Evolutionary conservation across 1,139 yeast species (phyloP).

Genomic region (Taiozyma sp.): DNA sequence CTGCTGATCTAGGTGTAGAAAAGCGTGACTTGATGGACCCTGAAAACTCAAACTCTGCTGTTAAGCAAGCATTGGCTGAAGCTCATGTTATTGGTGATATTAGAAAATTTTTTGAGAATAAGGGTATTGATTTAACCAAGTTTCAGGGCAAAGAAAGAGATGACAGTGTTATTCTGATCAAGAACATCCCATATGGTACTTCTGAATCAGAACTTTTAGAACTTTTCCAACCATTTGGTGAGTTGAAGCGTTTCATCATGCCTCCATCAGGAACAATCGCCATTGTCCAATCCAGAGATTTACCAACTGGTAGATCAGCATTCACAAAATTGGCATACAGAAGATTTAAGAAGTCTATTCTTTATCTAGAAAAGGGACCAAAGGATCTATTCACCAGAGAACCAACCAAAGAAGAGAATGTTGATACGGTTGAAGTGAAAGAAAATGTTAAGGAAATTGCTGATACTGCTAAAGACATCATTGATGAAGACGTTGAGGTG

Average conservation of each 20-base stretch:
- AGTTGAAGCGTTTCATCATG: conserved; percentile 73
- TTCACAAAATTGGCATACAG: conserved; percentile 83
- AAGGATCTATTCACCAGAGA: conserved; percentile 66
- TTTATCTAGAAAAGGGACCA: conserved; percentile 94
- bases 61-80: conserved; percentile 97
- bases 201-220: conserved; percentile 76
- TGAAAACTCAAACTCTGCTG: conserved; percentile 81
- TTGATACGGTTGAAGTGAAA: conserved; percentile 17
- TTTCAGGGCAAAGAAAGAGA: conserved; percentile 70
- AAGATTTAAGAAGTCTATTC: conserved; percentile 76
- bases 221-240: conserved; percentile 74
- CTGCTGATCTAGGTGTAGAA: conserved; percentile 72
- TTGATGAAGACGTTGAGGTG: conserved; percentile 41
- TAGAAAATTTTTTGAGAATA: conserved; percentile 74
- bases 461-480: conserved; percentile 36
- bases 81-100: conserved; percentile 94
- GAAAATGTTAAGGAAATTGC: conserved; percentile 37
- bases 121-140: conserved; percentile 77
- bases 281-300: conserved; percentile 82
- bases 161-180: conserved; percentile 75
- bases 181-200: conserved; percentile 88
- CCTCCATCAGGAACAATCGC: conserved; percentile 98
- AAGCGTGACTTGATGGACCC: conserved; percentile 87
- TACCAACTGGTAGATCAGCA: conserved; percentile 84
- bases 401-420: conserved; percentile 37